These are phyloP conservation scores for Agroathelia rolfsii DNA, from an alignment of 1,284 basidiomycete genomes.

Conservation along the genomic window DNA sequence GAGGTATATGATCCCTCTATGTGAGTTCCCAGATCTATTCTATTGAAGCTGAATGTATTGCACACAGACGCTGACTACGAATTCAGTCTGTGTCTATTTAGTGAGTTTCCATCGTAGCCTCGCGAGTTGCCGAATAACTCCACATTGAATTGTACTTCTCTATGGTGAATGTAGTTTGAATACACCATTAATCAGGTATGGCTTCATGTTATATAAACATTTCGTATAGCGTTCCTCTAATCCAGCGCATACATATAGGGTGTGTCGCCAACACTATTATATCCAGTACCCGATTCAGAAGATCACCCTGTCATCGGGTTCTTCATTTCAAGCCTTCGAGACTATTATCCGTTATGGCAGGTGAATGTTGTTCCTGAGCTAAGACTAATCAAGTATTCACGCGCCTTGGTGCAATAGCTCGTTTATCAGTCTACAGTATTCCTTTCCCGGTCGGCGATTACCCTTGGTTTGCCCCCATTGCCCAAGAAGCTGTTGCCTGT, in stretches of 20 bases:
- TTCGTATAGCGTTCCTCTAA: slow-evolving; percentile 1
- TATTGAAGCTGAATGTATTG: neutral
- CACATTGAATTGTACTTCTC: slow-evolving; percentile 7
- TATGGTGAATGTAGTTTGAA: slow-evolving; percentile 73
- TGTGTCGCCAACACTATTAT: slow-evolving; percentile 84
- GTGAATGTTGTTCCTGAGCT: slow-evolving; percentile 26
- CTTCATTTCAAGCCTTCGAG: slow-evolving; percentile 78
- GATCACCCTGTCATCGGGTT: slow-evolving; percentile 55
- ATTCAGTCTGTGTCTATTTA: slow-evolving; percentile 64
- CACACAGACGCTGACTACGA: slow-evolving; percentile 4
- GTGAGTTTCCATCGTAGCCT: slow-evolving; percentile 32
- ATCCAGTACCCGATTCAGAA: slow-evolving; percentile 66
- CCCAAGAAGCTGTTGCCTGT: slow-evolving; percentile 62
- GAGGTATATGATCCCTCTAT: slow-evolving; percentile 75
- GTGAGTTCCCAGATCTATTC: slow-evolving; percentile 32
- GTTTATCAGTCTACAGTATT: slow-evolving; percentile 93
- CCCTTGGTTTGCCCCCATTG: slow-evolving; percentile 78
- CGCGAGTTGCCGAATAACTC: too few relatives aligned
- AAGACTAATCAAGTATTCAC: slow-evolving; percentile 3
- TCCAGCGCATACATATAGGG: slow-evolving; percentile 38
- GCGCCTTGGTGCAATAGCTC: slow-evolving; percentile 34
- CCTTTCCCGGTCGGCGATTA: slow-evolving; percentile 87
- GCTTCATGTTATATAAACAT: slow-evolving; percentile 4
- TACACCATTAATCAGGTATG: slow-evolving; percentile 85
- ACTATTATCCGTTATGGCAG: slow-evolving; percentile 96